A percentile compares a stretch with the other conserved stretches of the same genome.
Conservation (phyloP, 768 basidiomycete species). For the Trametes meyenii region DNA sequence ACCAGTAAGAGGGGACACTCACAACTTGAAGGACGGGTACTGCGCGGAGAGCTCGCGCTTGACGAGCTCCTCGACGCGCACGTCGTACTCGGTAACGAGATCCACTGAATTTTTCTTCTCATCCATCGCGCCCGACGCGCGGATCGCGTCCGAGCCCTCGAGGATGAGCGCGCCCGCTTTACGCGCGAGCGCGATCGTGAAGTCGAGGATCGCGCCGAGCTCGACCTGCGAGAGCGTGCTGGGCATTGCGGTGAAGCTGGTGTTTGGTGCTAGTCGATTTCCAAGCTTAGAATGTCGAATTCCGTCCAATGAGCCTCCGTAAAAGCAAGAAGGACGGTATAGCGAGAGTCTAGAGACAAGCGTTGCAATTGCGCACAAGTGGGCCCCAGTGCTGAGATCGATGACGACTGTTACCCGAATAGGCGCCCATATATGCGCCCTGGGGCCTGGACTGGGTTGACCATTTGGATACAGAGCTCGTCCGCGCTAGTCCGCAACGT, state of each 20-base stretch:
- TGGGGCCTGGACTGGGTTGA: no score
- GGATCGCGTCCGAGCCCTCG: slow-evolving; percentile 77
- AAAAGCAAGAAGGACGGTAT: no score
- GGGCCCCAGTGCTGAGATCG: no score
- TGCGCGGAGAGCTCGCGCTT: slow-evolving; percentile 60
- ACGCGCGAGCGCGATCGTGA: slow-evolving; percentile 71
- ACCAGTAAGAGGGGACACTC: slow-evolving; percentile 35
- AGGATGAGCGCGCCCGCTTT: slow-evolving; percentile 77
- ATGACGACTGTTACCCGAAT: no score
- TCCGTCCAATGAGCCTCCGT: not conserved
- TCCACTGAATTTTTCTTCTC: slow-evolving; percentile 96
- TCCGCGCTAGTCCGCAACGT: no score
- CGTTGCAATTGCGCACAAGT: no score
- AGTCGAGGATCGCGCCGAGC: slow-evolving; percentile 64
- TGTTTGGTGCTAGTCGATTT: not conserved
- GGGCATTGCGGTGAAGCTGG: slow-evolving; percentile 32
- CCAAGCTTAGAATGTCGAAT: no score
- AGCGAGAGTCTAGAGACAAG: no score
- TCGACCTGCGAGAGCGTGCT: slow-evolving; percentile 41
- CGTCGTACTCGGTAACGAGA: slow-evolving; percentile 94
- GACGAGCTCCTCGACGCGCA: slow-evolving; percentile 86
- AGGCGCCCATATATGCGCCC: no score
- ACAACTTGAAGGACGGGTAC: slow-evolving; percentile 87
- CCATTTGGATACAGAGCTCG: no score
- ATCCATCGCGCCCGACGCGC: slow-evolving; percentile 53